Conservation (phyloP, 2,329 filamentous ascomycete genomes). For the Venturia oleaginea region DNA sequence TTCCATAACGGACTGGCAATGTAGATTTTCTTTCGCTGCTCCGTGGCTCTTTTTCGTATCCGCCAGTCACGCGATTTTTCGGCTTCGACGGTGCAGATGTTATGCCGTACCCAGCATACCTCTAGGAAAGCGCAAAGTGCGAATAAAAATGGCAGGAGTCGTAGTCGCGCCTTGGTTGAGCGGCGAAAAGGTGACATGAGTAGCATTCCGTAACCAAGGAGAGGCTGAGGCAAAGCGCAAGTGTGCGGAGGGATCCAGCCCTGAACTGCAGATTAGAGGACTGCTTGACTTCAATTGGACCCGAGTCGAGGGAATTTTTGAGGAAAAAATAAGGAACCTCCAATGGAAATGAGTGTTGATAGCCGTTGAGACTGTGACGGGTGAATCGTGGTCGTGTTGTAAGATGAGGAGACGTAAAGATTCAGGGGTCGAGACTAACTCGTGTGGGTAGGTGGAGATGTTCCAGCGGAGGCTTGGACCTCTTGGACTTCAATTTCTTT, state of each 20-base stretch:
- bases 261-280: neutral
- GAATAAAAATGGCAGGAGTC: neutral
- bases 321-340: neutral
- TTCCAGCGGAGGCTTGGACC: neutral
- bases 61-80: neutral
- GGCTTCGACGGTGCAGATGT: neutral
- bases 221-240: neutral
- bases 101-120: neutral
- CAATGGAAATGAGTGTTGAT: neutral
- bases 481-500: neutral
- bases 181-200: neutral
- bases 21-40: slow-evolving; percentile 5
- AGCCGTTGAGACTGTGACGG: neutral
- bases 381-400: too few species aligned
- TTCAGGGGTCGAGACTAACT: slow-evolving; percentile 1
- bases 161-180: neutral
- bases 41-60: neutral
- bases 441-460: neutral
- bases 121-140: neutral
- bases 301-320: neutral
- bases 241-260: neutral
- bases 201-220: neutral
- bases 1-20: slow-evolving; percentile 10
- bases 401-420: neutral
- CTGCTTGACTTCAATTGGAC: neutral